Conservation (phyloP, 768 basidiomycete species). For the Auricularia sp. region DNA sequence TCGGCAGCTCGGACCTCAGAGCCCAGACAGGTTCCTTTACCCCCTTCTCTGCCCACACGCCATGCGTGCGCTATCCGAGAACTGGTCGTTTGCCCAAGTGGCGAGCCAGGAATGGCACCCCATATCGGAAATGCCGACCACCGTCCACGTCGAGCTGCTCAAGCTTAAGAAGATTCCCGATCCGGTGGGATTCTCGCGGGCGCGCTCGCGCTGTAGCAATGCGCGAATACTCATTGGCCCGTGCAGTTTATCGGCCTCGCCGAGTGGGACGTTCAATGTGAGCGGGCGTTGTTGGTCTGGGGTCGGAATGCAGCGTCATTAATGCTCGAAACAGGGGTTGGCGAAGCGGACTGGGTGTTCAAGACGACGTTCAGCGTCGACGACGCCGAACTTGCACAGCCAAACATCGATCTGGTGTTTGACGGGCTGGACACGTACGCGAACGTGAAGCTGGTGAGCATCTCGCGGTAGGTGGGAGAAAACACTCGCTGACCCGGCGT, state of each 20-base stretch:
- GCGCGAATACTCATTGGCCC: constrained; percentile 9
- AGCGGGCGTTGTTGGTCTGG: constrained; percentile 13
- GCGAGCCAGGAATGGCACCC: constrained; percentile 63
- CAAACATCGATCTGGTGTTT: constrained; percentile 67
- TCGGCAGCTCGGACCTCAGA: no score
- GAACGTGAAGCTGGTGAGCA: constrained; percentile 52
- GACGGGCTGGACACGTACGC: constrained; percentile 91
- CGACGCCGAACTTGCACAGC: constrained; percentile 33
- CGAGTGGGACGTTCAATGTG: constrained; percentile 90
- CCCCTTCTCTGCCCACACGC: no score
- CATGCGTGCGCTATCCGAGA: constrained; percentile 24
- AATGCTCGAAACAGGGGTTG: constrained; percentile 54
- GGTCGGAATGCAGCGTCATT: not conserved
- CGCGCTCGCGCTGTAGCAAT: not conserved
- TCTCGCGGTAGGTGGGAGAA: not conserved
- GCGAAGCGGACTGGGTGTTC: constrained; percentile 81
- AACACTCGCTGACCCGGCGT: not conserved
- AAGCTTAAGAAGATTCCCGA: constrained; percentile 68
- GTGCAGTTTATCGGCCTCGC: constrained; percentile 61
- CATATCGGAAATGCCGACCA: constrained; percentile 65
- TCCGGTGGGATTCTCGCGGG: constrained; percentile 43
- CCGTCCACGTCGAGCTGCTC: constrained; percentile 78
- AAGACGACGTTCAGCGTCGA: constrained; percentile 50
- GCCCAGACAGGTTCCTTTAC: no score
- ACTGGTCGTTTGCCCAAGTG: constrained; percentile 63